Base-by-base conservation (phyloP, 116 monocot genomes). In the Dioscorea cayenensis region DNA sequence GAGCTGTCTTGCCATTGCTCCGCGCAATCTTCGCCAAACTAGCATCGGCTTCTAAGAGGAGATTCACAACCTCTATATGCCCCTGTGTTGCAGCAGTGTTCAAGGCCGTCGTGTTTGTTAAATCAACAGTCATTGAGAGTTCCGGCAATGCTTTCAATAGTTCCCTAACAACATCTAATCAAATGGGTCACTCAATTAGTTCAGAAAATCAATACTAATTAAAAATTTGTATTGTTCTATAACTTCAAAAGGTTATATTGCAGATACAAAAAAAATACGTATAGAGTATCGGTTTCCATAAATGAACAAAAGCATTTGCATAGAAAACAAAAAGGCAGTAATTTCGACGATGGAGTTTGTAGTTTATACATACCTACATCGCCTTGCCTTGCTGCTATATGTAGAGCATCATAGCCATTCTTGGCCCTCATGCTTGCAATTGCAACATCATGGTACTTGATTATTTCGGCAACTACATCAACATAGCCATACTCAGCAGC, bases 61-160 rank as follows among this genome's bases (percentile, higher is more conserved):
- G 79, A 27, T 81, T 75, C 12, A 96, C 90, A 55, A 92, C 77
- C 28, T 88, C 90, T 16, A 83, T 71, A 66, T 96, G 96, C 25
- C 92, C 92, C 73, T 92, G 90, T 59, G 90, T 79, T 71, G 92
- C 96, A 60, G 92, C 92, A 28, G 92, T 87, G 60, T 96, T 84
- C 36, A 96, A 75, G 32, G 96, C 87, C 0, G 96, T 96, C 28
- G 96, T 92, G 82, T 92, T 96, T 28, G 85, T 84, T 51, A 80
- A 62, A 73, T 96, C 92, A 38, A 84, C 96, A 22, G 92, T 92
- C 92, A 92, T 84, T 48, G 87, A 75, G 28, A 92, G 83, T 68
- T 86, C 80, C 10, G 95, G 92, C 76, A 89, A 71, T 38, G 79
- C 85, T 21, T 80, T 67, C 65, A 95, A 52, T 20, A 95, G 85